Conservation (phyloP, 2,329 filamentous ascomycete genomes). For the Beauveria pseudobassiana region DNA sequence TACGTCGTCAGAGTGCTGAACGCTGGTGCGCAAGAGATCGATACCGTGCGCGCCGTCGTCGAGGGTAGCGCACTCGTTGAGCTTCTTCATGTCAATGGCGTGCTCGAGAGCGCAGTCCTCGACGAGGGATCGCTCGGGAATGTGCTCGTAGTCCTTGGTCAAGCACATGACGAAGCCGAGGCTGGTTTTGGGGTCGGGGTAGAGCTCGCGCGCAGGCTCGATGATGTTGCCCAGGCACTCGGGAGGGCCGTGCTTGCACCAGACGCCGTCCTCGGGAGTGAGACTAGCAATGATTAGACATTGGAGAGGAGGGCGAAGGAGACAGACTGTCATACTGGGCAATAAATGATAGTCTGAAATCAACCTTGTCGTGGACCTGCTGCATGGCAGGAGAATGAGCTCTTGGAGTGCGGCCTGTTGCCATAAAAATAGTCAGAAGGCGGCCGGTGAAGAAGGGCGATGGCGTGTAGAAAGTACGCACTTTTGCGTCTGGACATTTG, state of each 20-base stretch:
- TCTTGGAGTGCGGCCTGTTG: slow-evolving; percentile 67
- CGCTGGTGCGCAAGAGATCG: slow-evolving; percentile 59
- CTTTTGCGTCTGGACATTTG: slow-evolving; percentile 86
- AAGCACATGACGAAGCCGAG: slow-evolving; percentile 94
- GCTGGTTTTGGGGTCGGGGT: slow-evolving; percentile 77
- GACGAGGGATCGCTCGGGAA: slow-evolving; percentile 71
- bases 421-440: background rate
- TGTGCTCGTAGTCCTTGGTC: slow-evolving; percentile 63
- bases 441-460: background rate
- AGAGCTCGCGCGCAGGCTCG: slow-evolving; percentile 76
- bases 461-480: slow-evolving; percentile 22
- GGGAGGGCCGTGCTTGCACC: slow-evolving; percentile 79
- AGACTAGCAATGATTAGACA: slow-evolving; percentile 35
- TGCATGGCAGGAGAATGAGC: slow-evolving; percentile 80
- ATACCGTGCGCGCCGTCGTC: slow-evolving; percentile 68
- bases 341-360: slow-evolving; percentile 88
- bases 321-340: slow-evolving; percentile 48
- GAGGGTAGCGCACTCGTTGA: slow-evolving; percentile 75
- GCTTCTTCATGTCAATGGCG: slow-evolving; percentile 70
- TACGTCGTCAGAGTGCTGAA: slow-evolving; percentile 54
- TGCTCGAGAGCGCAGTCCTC: slow-evolving; percentile 87
- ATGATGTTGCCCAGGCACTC: slow-evolving; percentile 94
- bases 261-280: slow-evolving; percentile 68
- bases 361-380: slow-evolving; percentile 70
- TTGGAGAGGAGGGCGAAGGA: background rate